These are phyloP conservation scores for Diplodia intermedia DNA, from an alignment of 2,329 filamentous ascomycete genomes.

Conservation along the genomic window DNA sequence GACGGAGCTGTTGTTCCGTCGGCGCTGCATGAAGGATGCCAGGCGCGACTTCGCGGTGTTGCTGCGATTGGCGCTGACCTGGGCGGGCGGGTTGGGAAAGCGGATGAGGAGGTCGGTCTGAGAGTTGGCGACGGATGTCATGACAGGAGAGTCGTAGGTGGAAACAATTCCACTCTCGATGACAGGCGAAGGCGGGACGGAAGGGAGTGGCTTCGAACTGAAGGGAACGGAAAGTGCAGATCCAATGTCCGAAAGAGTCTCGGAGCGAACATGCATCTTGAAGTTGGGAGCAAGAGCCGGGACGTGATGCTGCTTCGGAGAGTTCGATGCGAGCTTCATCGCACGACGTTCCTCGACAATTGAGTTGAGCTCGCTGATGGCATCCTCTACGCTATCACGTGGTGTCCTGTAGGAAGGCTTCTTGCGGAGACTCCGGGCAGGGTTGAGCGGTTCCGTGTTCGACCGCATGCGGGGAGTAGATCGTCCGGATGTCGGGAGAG, in stretches of 20 bases:
- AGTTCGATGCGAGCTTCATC: constrained; percentile 40
- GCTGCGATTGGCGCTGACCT: background rate
- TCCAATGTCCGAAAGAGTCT: constrained; percentile 58
- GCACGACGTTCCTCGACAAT: constrained; percentile 56
- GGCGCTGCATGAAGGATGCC: constrained; percentile 15
- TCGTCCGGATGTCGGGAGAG: constrained; percentile 32
- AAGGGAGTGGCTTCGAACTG: constrained; percentile 19
- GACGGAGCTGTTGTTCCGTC: constrained; percentile 13
- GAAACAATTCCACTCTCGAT: constrained; percentile 5
- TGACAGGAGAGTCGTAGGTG: constrained; percentile 18
- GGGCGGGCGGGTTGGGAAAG: constrained; percentile 12
- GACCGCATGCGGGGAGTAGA: constrained; percentile 43
- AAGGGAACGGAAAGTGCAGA: constrained; percentile 55
- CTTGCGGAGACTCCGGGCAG: constrained; percentile 36
- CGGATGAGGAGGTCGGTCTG: constrained; percentile 16
- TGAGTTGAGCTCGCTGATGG: constrained; percentile 57
- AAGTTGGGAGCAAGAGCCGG: constrained; percentile 56
- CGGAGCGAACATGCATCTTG: constrained; percentile 54
- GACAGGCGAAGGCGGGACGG: constrained; percentile 11
- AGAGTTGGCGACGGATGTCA: constrained; percentile 10
- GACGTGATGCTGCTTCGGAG: constrained; percentile 50
- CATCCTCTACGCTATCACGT: constrained; percentile 52
- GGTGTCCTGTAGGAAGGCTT: constrained; percentile 47
- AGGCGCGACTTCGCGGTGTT: constrained; percentile 6
- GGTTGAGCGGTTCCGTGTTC: constrained; percentile 41